A percentile compares a stretch with the other conserved stretches of the same genome.
Conservation (phyloP, 805 yeast species). For the Pichia nakasei region DNA sequence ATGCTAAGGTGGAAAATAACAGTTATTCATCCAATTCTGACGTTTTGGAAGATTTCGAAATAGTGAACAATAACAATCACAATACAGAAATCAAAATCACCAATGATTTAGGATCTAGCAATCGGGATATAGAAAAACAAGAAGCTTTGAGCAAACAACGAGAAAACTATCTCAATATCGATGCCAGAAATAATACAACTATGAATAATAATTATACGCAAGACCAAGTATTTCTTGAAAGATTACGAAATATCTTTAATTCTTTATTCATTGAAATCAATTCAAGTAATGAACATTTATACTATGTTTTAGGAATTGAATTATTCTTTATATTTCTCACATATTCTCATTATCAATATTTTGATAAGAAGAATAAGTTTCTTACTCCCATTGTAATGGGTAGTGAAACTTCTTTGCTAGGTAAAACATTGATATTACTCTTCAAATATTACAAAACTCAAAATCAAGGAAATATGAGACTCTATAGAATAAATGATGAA, state of each 20-base stretch:
- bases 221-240: neutral
- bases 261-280: neutral
- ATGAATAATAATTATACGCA: neutral
- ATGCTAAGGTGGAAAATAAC: no score
- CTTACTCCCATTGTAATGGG: conserved; percentile 13
- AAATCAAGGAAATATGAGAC: neutral
- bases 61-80: neutral
- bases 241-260: neutral
- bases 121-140: conserved; percentile 2
- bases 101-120: neutral
- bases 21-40: no score
- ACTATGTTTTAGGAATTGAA: conserved; percentile 8
- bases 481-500: neutral
- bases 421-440: conserved; percentile 8
- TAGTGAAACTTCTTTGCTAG: conserved; percentile 10
- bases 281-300: conserved; percentile 7
- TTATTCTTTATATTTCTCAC: conserved; percentile 11
- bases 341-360: conserved; percentile 9
- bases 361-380: conserved; percentile 10
- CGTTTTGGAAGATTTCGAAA: neutral
- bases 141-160: conserved; percentile 4
- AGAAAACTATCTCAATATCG: conserved; percentile 1
- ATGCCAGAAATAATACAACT: neutral
- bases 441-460: conserved; percentile 2
- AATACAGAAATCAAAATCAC: neutral